Evolutionary conservation across 805 yeast genomes (phyloP).

Genomic region (Hermanozyma aechmeae): DNA sequence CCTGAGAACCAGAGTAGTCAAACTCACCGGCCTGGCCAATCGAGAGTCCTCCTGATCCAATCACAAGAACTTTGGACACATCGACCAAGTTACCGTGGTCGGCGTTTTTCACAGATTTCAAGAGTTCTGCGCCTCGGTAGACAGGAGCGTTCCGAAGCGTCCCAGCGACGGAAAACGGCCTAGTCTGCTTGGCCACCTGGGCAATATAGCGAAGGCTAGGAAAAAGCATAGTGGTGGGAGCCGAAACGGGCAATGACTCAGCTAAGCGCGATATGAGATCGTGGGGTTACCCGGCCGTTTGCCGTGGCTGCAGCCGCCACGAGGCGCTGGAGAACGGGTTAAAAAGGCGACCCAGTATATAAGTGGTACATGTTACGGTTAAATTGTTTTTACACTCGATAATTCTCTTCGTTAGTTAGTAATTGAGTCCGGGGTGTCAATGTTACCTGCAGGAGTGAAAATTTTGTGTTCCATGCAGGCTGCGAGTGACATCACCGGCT

Average conservation of each 20-base stretch:
- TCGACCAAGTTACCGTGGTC: conserved; percentile 65
- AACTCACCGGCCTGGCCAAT: conserved; percentile 99
- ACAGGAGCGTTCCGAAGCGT: conserved; percentile 11
- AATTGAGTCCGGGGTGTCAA: too few relatives aligned
- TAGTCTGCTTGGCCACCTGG: conserved; percentile 1
- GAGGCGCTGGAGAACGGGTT: too few relatives aligned
- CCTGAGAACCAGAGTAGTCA: conserved; percentile 96
- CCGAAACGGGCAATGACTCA: conserved; percentile 16
- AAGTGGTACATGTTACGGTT: too few relatives aligned
- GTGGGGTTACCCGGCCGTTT: conserved; percentile 9
- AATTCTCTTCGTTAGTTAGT: too few relatives aligned
- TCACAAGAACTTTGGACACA: conserved; percentile 77
- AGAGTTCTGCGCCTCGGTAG: conserved; percentile 57
- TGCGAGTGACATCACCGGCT: too few relatives aligned
- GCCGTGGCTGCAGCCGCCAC: too few relatives aligned
- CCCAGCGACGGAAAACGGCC: background rate
- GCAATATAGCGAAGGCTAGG: conserved; percentile 1
- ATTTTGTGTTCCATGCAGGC: too few relatives aligned
- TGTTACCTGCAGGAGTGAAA: too few relatives aligned
- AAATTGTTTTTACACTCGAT: too few relatives aligned
- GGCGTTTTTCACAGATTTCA: conserved; percentile 49
- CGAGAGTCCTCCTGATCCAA: conserved; percentile 95
- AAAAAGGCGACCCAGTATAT: too few relatives aligned
- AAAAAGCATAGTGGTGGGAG: conserved; percentile 1
- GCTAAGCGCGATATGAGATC: conserved; percentile 16